Conservation (phyloP, 2,329 filamentous ascomycete species). For the Westerdykella sp. region DNA sequence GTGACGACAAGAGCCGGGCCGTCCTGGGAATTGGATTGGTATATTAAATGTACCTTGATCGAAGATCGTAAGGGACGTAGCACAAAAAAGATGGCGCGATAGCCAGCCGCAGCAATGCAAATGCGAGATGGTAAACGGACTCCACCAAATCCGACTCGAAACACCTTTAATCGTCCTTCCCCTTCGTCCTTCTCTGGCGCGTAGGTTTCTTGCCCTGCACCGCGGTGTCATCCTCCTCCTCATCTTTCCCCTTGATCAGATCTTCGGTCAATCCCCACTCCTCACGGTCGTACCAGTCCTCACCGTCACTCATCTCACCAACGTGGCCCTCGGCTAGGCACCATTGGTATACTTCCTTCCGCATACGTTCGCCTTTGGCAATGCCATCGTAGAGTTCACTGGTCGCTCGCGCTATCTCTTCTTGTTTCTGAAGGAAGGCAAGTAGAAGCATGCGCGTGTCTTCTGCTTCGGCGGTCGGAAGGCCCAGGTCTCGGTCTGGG, state of each 20-base stretch:
- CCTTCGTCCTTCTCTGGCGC: constrained; percentile 34
- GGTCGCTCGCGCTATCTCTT: constrained; percentile 70
- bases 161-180: constrained; percentile 31
- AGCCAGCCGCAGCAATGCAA: no score
- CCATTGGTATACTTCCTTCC: constrained; percentile 67
- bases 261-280: constrained; percentile 71
- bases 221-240: constrained; percentile 62
- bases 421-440: constrained; percentile 77
- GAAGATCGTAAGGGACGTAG: no score
- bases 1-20: no score
- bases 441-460: constrained; percentile 69
- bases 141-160: no score
- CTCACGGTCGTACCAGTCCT: constrained; percentile 82
- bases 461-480: constrained; percentile 69
- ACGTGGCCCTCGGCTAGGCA: constrained; percentile 71
- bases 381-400: constrained; percentile 64
- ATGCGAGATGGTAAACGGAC: no score
- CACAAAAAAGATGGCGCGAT: no score
- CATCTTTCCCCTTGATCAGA: constrained; percentile 74
- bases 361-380: constrained; percentile 64
- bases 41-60: no score
- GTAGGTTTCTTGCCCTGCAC: constrained; percentile 46
- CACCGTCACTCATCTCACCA: constrained; percentile 76
- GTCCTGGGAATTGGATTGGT: no score
- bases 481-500: constrained; percentile 63